Conservation (phyloP, 73 alveolate species). For the Tetrahymena malaccensis region DNA sequence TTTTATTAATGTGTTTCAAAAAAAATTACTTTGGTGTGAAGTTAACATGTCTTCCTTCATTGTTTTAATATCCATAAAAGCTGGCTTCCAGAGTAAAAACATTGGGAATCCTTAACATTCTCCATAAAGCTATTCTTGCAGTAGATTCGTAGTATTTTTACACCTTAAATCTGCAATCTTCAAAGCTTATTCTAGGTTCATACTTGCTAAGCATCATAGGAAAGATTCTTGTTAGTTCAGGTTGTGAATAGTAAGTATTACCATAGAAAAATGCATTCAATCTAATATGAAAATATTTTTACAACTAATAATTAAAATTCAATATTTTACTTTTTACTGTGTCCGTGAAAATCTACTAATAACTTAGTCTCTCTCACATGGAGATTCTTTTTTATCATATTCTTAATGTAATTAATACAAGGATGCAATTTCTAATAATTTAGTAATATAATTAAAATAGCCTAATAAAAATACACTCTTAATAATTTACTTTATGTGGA, state of each 20-base stretch:
- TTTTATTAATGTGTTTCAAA: neutral
- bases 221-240: conserved; percentile 69
- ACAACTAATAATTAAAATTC: neutral
- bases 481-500: conserved; percentile 61
- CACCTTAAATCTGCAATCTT: conserved; percentile 69
- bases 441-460: neutral
- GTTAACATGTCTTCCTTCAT: neutral
- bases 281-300: neutral
- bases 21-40: neutral
- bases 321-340: conserved; percentile 60
- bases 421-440: neutral
- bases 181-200: conserved; percentile 65
- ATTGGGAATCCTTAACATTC: conserved; percentile 72
- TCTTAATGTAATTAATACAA: neutral
- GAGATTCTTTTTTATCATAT: neutral
- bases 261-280: neutral
- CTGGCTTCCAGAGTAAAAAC: conserved; percentile 90
- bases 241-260: conserved; percentile 5
- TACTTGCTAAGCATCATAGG: conserved; percentile 74
- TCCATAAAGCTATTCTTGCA: conserved; percentile 88
- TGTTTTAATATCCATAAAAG: conserved; percentile 72
- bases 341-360: conserved; percentile 90
- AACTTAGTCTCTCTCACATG: neutral
- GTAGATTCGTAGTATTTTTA: conserved; percentile 84
- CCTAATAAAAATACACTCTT: neutral